Evolutionary conservation across 768 basidiomycete species (phyloP), one percentile per base, ranked within the genome.

Genomic region (Cyclocybe cylindracea): DNA sequence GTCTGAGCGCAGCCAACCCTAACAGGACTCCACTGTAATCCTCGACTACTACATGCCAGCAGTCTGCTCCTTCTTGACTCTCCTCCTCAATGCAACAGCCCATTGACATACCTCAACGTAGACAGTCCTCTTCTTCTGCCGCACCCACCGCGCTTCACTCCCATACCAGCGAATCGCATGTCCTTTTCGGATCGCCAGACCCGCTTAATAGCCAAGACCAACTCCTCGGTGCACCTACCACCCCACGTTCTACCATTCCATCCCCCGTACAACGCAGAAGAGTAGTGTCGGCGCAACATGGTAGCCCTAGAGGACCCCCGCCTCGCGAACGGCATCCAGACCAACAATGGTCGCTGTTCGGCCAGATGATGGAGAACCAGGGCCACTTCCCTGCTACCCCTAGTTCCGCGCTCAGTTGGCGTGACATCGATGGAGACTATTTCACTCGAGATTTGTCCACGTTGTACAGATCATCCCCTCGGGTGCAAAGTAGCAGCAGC

Each of bases 281-380:
- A 41, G 39, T 45, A 10, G 37, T 49, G n/a, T 32, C 31, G 9
- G n/a, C 49, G 43, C 43, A 19, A 40, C 35, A 46, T 39, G n/a
- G 41, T 39, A 47, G 7, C 45, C 51, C 33, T 32, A 14, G 29
- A 44, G 34, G 34, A 40, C 33, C n/a, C 39, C 44, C 24, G 14
- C 50, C 10, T n/a, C 53, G 39, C 16, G 52, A 54, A 32, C 60
- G 51, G 10, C 53, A 57, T 11, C 60, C 63, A 10, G 63, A 70
- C 6, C 66, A 66, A n/a, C 71, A 78, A 70, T 89, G 88, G 88
- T 71, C 85, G 0, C 67, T 89, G 5, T 89, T 89, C 57, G 82
- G 78, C 7, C 85, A 89, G 62, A 64, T 87, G 37, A 87, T 89
- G 84, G 82, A 87, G 61, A 83, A 84, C 58, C 84, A 82, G 42